Conservation (phyloP, 2,329 filamentous ascomycete genomes). For the Ceratocystis variospora region DNA sequence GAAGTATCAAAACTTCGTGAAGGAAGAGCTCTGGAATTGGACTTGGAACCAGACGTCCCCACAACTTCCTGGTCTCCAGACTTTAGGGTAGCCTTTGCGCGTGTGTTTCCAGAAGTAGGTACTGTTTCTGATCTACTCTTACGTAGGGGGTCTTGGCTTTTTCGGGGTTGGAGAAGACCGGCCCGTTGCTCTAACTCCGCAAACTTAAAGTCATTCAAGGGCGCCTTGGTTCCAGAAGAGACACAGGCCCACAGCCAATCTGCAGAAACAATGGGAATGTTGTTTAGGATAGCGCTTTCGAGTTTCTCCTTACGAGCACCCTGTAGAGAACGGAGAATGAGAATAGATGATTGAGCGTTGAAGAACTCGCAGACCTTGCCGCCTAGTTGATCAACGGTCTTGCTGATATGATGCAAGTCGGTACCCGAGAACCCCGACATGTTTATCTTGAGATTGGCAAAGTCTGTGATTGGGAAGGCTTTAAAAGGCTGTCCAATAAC, state of each 20-base stretch:
- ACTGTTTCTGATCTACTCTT: conserved; percentile 2
- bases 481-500: conserved; percentile 66
- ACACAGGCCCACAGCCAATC: conserved; percentile 83
- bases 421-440: conserved; percentile 73
- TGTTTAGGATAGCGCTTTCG: conserved; percentile 58
- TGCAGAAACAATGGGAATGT: conserved; percentile 64
- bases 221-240: background rate
- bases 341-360: conserved; percentile 54
- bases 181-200: conserved; percentile 19
- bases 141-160: conserved; percentile 1
- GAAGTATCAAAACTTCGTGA: background rate
- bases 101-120: background rate
- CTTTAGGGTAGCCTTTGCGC: background rate
- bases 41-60: background rate
- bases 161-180: conserved; percentile 21
- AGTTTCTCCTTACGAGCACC: conserved; percentile 61
- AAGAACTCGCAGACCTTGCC: conserved; percentile 70
- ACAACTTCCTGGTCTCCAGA: background rate
- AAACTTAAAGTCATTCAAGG: background rate
- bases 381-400: conserved; percentile 61
- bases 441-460: conserved; percentile 57
- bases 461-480: conserved; percentile 53
- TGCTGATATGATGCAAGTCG: conserved; percentile 72
- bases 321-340: conserved; percentile 53
- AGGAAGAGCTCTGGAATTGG: background rate